Evolutionary conservation across 2,329 filamentous ascomycete species (phyloP), one percentile per base, ranked within the genome.

Genomic region (Boeremia lycopersici): DNA sequence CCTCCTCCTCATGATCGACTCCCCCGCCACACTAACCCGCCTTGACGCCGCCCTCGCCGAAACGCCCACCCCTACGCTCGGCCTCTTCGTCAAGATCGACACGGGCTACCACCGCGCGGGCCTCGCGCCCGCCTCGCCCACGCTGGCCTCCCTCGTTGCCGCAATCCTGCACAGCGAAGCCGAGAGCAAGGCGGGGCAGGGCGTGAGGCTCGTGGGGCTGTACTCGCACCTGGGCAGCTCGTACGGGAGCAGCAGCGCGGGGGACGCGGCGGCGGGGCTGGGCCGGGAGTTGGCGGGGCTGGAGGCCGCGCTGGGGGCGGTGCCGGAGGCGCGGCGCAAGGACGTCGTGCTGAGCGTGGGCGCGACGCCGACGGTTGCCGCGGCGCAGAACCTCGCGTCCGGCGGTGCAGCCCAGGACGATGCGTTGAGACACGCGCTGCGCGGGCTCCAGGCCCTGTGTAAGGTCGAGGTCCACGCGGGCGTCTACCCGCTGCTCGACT

Each of bases 221-320:
- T 93, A 93, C 73, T 83, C 83, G 2, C 90, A 93, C 72, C 87
- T 87, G 6, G 89, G 89, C 1, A 82, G 90, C 61, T 90, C 86
- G 17, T 93, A 95, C 70, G 78, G 71, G 28, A 79, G 79, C 0
- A 79, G 77, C 23, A 80, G 80, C 0, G 79, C 84, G 2, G 74
- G 78, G 6, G 82, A 86, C 59, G 87, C 89, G 1, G 79, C 90
- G 62, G 72, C 79, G 0, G 81, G 82, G 46, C 75, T 92, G 9
- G 78, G 79, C 1, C 76, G 76, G 8, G 89, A 93, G 74, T 81
- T 91, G 39, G 68, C 76, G 19, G 81, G 80, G 0, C 71, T 87
- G 5, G 73, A 80, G 49, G 63, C 71, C 6, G 85, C 82, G 0
- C 78, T 82, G 0, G 50, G 62, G n/a, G 60, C 65, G 0, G 74